Percentiles rank a stretch among this genome's conserved stretches.
Evolutionary conservation across 129 eudicot species (phyloP).

Genomic region (Pseudognaphalium luteoalbum): DNA sequence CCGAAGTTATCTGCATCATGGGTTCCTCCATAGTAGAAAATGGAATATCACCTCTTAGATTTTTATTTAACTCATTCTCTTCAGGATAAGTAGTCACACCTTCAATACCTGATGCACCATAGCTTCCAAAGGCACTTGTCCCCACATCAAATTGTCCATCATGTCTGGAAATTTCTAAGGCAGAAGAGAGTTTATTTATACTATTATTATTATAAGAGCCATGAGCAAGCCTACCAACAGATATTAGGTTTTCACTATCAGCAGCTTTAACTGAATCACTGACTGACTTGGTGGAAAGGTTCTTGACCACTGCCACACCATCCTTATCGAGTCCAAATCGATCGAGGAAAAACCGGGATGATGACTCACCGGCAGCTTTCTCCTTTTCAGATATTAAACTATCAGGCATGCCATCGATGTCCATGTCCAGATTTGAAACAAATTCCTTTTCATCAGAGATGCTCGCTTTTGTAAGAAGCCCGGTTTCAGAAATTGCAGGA

Average conservation of each 20-base stretch:
- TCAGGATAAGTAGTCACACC: constrained; percentile 27
- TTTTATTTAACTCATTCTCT: constrained; percentile 32
- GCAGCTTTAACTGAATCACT: constrained; percentile 21
- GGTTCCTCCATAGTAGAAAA: constrained; percentile 35
- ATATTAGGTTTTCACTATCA: constrained; percentile 16
- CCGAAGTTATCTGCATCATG: constrained; percentile 33
- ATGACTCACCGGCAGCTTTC: constrained; percentile 34
- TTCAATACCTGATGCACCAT: constrained; percentile 22
- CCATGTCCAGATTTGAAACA: constrained; percentile 29
- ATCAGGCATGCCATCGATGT: constrained; percentile 18
- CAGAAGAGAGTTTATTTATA: constrained; percentile 30
- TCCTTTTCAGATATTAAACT: constrained; percentile 36
- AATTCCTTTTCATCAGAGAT: constrained; percentile 29
- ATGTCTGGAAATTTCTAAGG: constrained; percentile 33
- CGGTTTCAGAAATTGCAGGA: constrained; percentile 23
- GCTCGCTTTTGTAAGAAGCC: constrained; percentile 24
- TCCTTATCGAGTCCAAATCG: constrained; percentile 37
- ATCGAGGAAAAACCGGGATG: constrained; percentile 36
- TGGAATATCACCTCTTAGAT: constrained; percentile 24
- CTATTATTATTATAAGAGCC: constrained; percentile 18
- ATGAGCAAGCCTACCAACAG: constrained; percentile 32
- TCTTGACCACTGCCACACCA: constrained; percentile 29
- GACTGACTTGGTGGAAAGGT: constrained; percentile 17
- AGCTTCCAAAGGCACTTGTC: constrained; percentile 28
- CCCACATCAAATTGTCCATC: constrained; percentile 27